phyloP scores from a whole-genome alignment of 116 monocot genomes.

The Trichopus zeylanicus region DNA sequence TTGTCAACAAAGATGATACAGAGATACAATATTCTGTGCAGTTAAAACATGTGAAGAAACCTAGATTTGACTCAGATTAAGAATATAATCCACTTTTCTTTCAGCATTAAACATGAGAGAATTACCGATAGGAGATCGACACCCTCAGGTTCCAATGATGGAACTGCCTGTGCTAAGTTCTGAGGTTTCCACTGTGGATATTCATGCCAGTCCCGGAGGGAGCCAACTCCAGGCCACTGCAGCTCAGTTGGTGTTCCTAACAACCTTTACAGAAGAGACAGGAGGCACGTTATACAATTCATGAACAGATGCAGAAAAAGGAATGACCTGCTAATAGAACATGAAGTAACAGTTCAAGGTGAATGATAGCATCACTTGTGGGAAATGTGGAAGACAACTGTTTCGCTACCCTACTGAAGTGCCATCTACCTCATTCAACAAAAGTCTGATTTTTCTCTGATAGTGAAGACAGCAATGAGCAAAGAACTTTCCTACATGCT shows the following conservation, averaged over 20 bases:
- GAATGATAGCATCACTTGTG: no score
- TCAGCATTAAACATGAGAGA: neutral
- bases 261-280: conserved; percentile 46
- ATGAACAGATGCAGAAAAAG: no score
- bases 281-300: no score
- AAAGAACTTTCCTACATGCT: neutral
- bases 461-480: neutral
- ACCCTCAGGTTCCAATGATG: conserved; percentile 56
- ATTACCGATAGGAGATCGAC: conserved; percentile 77
- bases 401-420: no score
- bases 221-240: conserved; percentile 75
- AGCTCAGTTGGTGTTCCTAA: conserved; percentile 84
- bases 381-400: neutral
- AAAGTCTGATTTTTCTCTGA: neutral
- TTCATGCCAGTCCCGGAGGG: conserved; percentile 78
- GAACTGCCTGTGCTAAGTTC: conserved; percentile 62
- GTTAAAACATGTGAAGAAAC: no score
- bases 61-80: neutral
- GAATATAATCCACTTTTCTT: no score
- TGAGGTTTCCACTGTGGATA: conserved; percentile 88
- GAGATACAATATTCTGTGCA: no score
- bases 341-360: no score
- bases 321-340: no score
- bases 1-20: no score
- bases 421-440: no score